Percentiles rank a stretch among this genome's conserved stretches.
Evolutionary conservation across 768 basidiomycete species (phyloP).

Genomic region (Neoboletus magnificus): DNA sequence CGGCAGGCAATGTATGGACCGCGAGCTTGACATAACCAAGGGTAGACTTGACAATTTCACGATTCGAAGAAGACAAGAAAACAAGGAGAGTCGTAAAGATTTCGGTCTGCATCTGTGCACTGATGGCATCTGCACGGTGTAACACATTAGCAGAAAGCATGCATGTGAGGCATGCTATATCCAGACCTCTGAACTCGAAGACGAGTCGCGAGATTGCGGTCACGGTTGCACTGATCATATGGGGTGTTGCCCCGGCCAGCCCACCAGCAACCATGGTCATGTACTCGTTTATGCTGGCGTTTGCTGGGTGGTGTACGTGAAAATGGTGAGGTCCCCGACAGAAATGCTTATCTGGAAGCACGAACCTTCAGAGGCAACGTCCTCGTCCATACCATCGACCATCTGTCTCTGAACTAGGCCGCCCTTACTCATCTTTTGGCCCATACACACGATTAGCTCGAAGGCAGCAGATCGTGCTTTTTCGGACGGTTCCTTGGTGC

Average conservation of each 20-base stretch:
- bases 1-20: slow-evolving; percentile 75
- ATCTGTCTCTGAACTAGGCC: slow-evolving; percentile 76
- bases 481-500: slow-evolving; percentile 96
- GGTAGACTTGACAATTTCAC: slow-evolving; percentile 96
- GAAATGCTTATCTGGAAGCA: not conserved
- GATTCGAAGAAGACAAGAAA: slow-evolving; percentile 90
- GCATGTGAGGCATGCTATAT: not conserved
- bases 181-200: slow-evolving; percentile 90
- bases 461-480: slow-evolving; percentile 88
- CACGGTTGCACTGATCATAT: slow-evolving; percentile 97
- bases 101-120: slow-evolving; percentile 71
- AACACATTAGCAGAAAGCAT: not conserved
- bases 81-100: slow-evolving; percentile 83
- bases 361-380: slow-evolving; percentile 44
- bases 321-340: slow-evolving; percentile 1
- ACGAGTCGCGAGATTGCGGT: slow-evolving; percentile 91
- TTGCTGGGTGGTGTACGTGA: slow-evolving; percentile 38
- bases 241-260: slow-evolving; percentile 86
- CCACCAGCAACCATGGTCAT: slow-evolving; percentile 97
- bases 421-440: slow-evolving; percentile 83
- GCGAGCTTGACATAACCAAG: slow-evolving; percentile 94
- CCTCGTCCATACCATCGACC: slow-evolving; percentile 83
- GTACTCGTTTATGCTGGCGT: slow-evolving; percentile 84
- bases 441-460: slow-evolving; percentile 88
- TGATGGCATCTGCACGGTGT: slow-evolving; percentile 54